Base-by-base conservation (phyloP, 2,329 filamentous ascomycete species). In the Phoma sp. region DNA sequence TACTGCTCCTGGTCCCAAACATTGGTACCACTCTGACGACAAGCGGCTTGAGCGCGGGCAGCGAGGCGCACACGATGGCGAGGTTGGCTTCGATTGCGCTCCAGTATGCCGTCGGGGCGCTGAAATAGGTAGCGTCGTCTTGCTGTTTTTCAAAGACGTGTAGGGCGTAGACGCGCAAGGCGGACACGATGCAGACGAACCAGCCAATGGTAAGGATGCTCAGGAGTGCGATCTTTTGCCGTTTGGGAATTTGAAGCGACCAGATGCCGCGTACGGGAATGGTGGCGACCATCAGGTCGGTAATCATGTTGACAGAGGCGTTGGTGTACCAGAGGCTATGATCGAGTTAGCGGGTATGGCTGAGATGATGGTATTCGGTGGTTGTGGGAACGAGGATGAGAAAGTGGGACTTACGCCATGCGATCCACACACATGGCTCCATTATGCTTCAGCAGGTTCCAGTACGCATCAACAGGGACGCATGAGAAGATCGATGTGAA, bases 101-200 rank as follows among this genome's bases (percentile, higher is more conserved):
- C 68, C 68, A 72, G 37, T 66, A 70, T 4, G 64, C 65, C 2
- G 62, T 45, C 7, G 59, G 52, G 4, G 64, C 54, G 39, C 61
- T 60, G 25, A 69, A 63, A 40, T 62, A 73, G 8, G 61, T 62
- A 4, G 23, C 33, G 40, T 73, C 68, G 6, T 64, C 51, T 2
- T 37, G 45, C 30, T 71, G 57, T 13, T 50, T 14, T 4, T 38
- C 42, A 1, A 69, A 43, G 0, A 47, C 29, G 11, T 56, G 47
- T n/a, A 73, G 51, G 7, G 62, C 44, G 45, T 60, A 46, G 2
- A 72, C 59, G 9, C 69, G 67, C 2, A 71, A 45, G n/a, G 69
- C 45, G 3, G 70, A 71, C 11, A 73, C 65, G 11, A 71, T 53
- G 35, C 69, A 72, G 4, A 71, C 67, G 41, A 71, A 67, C 66